Conservation (phyloP, 176 grass and related monocot genomes). For the Alloteropsis semialata region DNA sequence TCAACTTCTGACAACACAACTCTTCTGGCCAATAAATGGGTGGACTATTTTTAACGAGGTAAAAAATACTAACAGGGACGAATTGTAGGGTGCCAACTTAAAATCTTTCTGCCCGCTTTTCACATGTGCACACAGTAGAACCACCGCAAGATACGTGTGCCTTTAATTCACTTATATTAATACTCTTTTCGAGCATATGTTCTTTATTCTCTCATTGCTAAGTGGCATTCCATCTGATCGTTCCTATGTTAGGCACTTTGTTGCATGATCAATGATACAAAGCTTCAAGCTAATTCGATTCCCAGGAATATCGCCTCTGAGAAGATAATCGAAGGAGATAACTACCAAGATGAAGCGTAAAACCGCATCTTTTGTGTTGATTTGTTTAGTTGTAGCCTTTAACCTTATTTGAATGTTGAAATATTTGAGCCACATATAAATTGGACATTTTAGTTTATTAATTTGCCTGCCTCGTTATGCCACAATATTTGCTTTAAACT, state of each 20-base stretch:
- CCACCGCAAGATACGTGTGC: slow-evolving; percentile 4
- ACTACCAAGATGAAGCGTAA: slow-evolving; percentile 9
- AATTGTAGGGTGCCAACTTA: background rate
- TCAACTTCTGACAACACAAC: background rate
- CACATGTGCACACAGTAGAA: slow-evolving; percentile 8
- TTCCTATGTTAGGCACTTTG: slow-evolving; percentile 23
- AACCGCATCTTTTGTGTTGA: background rate
- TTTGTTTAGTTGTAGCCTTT: background rate
- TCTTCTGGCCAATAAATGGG: background rate
- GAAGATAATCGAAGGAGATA: slow-evolving; percentile 12
- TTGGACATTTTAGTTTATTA: background rate
- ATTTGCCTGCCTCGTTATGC: background rate
- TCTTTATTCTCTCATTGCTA: slow-evolving; percentile 24
- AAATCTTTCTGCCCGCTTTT: slow-evolving; percentile 18
- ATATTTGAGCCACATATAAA: background rate
- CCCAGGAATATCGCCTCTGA: slow-evolving; percentile 30
- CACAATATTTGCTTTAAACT: background rate
- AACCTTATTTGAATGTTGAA: background rate
- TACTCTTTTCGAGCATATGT: slow-evolving; percentile 31
- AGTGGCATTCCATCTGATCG: slow-evolving; percentile 38
- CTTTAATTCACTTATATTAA: background rate
- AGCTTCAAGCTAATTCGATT: slow-evolving; percentile 7
- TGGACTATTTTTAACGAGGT: background rate
- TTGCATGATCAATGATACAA: slow-evolving; percentile 26
- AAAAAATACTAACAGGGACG: background rate